Evolutionary conservation across 164 flowering plant species (phyloP).

Genomic region (Vitis cinerea): DNA sequence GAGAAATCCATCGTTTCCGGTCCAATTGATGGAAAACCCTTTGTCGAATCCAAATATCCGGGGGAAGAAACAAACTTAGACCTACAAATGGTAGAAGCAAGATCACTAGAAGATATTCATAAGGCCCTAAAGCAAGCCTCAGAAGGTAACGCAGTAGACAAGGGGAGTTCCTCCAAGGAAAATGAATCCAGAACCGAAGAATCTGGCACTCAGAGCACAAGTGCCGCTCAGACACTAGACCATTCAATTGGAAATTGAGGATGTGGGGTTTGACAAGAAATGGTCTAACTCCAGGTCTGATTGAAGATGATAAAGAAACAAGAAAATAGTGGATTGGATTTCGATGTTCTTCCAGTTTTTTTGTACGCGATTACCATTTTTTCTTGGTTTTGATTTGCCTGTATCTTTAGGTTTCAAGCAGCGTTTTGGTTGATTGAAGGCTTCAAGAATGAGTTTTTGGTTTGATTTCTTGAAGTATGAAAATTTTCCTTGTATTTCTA

Average conservation of each 20-base stretch:
- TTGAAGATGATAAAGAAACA: constrained; percentile 11
- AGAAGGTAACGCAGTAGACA: constrained; percentile 1
- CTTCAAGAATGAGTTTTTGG: constrained; percentile 40
- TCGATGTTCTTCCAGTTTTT: not conserved
- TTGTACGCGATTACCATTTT: not conserved
- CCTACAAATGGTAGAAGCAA: constrained; percentile 26
- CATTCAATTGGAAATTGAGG: constrained; percentile 7
- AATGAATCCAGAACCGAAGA: constrained; percentile 18
- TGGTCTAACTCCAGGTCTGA: constrained; percentile 49
- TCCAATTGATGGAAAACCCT: constrained; percentile 5
- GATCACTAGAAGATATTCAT: constrained; percentile 28
- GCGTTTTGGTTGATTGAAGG: constrained; percentile 5
- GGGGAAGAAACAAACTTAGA: constrained; percentile 3
- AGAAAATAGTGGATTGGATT: not conserved
- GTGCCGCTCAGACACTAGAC: constrained; percentile 10
- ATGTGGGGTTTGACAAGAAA: constrained; percentile 15
- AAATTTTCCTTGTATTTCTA: not conserved
- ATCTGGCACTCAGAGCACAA: constrained; percentile 1
- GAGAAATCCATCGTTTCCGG: constrained; percentile 29
- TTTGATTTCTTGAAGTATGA: constrained; percentile 30
- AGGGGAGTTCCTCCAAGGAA: not conserved
- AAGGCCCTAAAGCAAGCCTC: constrained; percentile 19
- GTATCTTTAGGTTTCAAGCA: not conserved
- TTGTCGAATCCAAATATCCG: constrained; percentile 9
- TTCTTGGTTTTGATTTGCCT: not conserved